Conservation (phyloP, 331 rosid species). For the Malus hybrid region DNA sequence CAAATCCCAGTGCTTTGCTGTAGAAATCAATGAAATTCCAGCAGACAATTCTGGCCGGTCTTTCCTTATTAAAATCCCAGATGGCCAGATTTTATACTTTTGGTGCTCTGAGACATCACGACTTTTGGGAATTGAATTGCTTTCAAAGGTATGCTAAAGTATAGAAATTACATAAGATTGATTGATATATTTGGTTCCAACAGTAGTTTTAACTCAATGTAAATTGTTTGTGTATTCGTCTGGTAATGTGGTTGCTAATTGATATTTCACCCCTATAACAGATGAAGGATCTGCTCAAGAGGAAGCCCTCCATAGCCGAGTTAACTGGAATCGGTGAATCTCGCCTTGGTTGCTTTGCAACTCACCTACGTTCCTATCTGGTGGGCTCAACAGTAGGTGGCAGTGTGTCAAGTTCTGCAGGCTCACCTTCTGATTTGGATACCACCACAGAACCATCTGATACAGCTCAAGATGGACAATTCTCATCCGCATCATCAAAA, state of each 20-base stretch:
- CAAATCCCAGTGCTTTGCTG: constrained; percentile 43
- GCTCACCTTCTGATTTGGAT: constrained; percentile 13
- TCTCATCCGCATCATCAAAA: constrained; percentile 38
- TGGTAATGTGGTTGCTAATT: no score
- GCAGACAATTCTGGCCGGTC: constrained; percentile 75
- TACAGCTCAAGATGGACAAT: constrained; percentile 36
- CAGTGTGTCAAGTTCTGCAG: constrained; percentile 23
- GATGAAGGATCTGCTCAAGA: constrained; percentile 77
- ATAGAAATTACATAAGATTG: not conserved
- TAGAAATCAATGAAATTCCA: constrained; percentile 56
- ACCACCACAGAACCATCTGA: constrained; percentile 20
- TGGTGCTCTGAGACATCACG: constrained; percentile 94
- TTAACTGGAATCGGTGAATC: constrained; percentile 91
- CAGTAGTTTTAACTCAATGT: not conserved
- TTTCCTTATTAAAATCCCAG: constrained; percentile 44
- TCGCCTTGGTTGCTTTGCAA: constrained; percentile 86
- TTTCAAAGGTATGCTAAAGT: constrained; percentile 49
- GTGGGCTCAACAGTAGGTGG: constrained; percentile 55
- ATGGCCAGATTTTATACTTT: constrained; percentile 46
- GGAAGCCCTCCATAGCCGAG: constrained; percentile 76
- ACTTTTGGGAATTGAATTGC: constrained; percentile 83
- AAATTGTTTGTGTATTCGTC: not conserved
- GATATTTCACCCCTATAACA: constrained; percentile 7
- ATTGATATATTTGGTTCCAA: not conserved
- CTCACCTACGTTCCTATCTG: constrained; percentile 88